Conservation (phyloP, 805 yeast species). For the Sungouiella thailandica region DNA sequence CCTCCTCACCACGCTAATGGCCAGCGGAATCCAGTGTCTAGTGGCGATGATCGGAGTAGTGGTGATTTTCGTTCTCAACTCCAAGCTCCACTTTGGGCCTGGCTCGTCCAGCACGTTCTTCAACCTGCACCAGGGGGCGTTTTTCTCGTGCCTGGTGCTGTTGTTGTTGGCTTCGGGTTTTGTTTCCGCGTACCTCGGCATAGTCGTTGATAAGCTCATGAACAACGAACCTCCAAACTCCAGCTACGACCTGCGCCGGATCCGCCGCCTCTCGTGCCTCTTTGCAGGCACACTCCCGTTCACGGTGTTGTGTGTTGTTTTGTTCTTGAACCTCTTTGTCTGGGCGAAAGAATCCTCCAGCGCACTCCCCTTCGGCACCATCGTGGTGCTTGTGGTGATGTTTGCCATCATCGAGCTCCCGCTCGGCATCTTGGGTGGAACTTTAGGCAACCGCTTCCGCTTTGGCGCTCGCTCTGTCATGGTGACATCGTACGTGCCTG, state of each 20-base stretch:
- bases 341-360: conserved; percentile 74
- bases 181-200: conserved; percentile 69
- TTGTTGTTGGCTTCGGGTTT: conserved; percentile 67
- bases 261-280: conserved; percentile 17
- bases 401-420: conserved; percentile 71
- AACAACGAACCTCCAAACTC: conserved; percentile 29
- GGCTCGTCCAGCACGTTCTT: conserved; percentile 46
- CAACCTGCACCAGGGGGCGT: conserved; percentile 64
- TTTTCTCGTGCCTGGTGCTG: conserved; percentile 54
- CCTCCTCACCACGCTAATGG: conserved; percentile 51
- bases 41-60: conserved; percentile 63
- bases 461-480: conserved; percentile 21
- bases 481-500: conserved; percentile 6
- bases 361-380: conserved; percentile 76
- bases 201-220: conserved; percentile 56
- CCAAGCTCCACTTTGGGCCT: conserved; percentile 20
- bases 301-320: conserved; percentile 43
- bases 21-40: conserved; percentile 71
- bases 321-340: conserved; percentile 60
- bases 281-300: conserved; percentile 42
- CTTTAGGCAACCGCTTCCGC: conserved; percentile 36
- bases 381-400: conserved; percentile 52
- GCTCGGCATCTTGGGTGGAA: conserved; percentile 69
- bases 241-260: conserved; percentile 12
- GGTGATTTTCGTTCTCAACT: conserved; percentile 41